A percentile compares a stretch with the other conserved stretches of the same genome.
These are phyloP conservation scores for Suillus bovinus DNA, from an alignment of 768 basidiomycete species.

Conservation along the genomic window DNA sequence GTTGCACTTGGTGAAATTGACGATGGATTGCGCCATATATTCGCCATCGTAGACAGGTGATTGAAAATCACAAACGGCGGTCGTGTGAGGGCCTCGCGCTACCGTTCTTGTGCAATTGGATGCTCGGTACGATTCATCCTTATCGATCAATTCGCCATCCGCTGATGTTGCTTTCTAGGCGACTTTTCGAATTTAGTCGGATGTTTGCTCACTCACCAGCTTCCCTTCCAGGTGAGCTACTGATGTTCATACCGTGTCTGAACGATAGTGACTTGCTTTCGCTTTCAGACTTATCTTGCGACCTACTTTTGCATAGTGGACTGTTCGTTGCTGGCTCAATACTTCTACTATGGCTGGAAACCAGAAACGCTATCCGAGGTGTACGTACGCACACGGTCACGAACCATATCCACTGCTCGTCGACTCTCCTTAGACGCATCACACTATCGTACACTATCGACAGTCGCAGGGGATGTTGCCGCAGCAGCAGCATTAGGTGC, in stretches of 20 bases:
- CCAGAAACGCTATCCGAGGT: constrained; percentile 35
- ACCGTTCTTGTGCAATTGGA: constrained; percentile 93
- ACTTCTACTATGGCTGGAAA: constrained; percentile 65
- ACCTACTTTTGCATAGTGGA: constrained; percentile 90
- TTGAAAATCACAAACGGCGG: constrained; percentile 72
- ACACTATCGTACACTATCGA: constrained; percentile 68
- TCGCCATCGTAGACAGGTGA: constrained; percentile 62
- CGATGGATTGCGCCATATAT: constrained; percentile 11
- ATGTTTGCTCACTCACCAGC: constrained; percentile 87
- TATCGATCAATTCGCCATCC: background rate
- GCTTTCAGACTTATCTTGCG: constrained; percentile 79
- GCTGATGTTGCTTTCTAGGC: constrained; percentile 43
- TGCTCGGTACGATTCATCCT: constrained; percentile 60
- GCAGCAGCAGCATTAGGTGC: constrained; percentile 70
- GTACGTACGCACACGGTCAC: constrained; percentile 41
- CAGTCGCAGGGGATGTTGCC: constrained; percentile 72
- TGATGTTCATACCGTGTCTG: constrained; percentile 10
- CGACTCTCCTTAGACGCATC: constrained; percentile 55
- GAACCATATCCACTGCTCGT: constrained; percentile 45
- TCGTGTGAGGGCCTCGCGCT: constrained; percentile 91
- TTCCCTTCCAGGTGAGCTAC: constrained; percentile 85
- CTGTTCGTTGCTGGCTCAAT: constrained; percentile 72
- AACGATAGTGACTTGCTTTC: constrained; percentile 12
- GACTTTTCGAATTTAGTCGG: constrained; percentile 93
- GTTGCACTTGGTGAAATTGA: background rate